phyloP scores from a whole-genome alignment of 345 rosid genomes.

The Dipteronia sinensis region DNA sequence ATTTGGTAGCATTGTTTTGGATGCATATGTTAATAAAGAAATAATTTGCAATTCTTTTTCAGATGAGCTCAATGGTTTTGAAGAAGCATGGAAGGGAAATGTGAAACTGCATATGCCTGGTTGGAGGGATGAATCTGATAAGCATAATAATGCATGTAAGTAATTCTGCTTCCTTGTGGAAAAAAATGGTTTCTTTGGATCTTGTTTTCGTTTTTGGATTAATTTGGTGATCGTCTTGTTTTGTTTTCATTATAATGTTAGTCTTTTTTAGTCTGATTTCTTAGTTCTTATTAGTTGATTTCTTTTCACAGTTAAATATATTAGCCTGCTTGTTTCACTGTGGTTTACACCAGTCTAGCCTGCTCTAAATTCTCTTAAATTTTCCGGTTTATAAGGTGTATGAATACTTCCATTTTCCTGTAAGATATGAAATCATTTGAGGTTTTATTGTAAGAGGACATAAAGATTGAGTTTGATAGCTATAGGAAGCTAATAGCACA shows the following conservation, averaged over 20 bases:
- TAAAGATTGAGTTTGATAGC: too few species aligned
- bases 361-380: background rate
- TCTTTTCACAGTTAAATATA: too few species aligned
- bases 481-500: too few species aligned
- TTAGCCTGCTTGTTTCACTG: too few species aligned
- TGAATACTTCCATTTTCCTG: too few species aligned
- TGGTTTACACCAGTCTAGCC: background rate
- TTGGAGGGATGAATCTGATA: constrained; percentile 29
- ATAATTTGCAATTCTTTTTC: constrained; percentile 17
- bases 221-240: background rate
- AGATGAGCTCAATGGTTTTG: constrained; percentile 71
- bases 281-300: too few species aligned
- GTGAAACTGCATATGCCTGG: constrained; percentile 32
- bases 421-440: too few species aligned
- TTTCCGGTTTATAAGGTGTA: too few species aligned
- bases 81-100: constrained; percentile 64
- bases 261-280: too few species aligned
- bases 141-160: constrained; percentile 34
- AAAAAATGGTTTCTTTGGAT: background rate
- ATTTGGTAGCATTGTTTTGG: background rate
- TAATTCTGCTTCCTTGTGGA: constrained; percentile 3
- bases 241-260: too few species aligned
- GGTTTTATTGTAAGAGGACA: too few species aligned
- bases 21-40: background rate
- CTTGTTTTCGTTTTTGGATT: background rate